Conservation (phyloP, 164 flowering plant genomes). For the Tetracentron sinense region DNA sequence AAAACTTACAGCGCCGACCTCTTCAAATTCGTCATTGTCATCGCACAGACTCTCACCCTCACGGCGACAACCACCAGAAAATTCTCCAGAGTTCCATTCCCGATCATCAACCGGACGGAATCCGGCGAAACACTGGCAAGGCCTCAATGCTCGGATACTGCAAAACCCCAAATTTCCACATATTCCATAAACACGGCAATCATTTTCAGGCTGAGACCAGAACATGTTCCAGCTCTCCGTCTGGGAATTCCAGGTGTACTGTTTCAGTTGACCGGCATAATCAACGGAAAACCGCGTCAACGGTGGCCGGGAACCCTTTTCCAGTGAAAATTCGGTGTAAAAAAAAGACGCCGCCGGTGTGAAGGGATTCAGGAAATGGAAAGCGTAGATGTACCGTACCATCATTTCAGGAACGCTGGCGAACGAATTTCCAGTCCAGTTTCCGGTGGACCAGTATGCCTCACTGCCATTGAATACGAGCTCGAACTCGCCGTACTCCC, state of each 20-base stretch:
- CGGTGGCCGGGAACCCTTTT: slow-evolving; percentile 27
- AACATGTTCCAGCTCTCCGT: slow-evolving; percentile 62
- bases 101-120: slow-evolving; percentile 38
- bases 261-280: slow-evolving; percentile 44
- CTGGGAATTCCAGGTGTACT: slow-evolving; percentile 74
- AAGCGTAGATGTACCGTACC: slow-evolving; percentile 54
- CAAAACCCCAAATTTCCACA: slow-evolving; percentile 75
- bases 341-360: slow-evolving; percentile 56
- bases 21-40: slow-evolving; percentile 39
- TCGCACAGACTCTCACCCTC: slow-evolving; percentile 23
- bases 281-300: slow-evolving; percentile 55
- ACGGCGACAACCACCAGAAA: slow-evolving; percentile 52
- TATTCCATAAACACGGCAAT: slow-evolving; percentile 50
- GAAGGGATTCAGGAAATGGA: slow-evolving; percentile 48
- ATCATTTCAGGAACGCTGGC: slow-evolving; percentile 69
- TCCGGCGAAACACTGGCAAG: slow-evolving; percentile 58
- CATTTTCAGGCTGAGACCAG: slow-evolving; percentile 66
- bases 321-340: slow-evolving; percentile 42
- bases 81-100: slow-evolving; percentile 58
- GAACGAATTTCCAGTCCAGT: slow-evolving; percentile 63
- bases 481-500: slow-evolving; percentile 56
- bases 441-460: slow-evolving; percentile 73
- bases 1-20: slow-evolving; percentile 42
- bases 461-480: slow-evolving; percentile 36
- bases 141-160: slow-evolving; percentile 17